phyloP scores from a whole-genome alignment of 306 rosid species.

The Prunus mongolica region DNA sequence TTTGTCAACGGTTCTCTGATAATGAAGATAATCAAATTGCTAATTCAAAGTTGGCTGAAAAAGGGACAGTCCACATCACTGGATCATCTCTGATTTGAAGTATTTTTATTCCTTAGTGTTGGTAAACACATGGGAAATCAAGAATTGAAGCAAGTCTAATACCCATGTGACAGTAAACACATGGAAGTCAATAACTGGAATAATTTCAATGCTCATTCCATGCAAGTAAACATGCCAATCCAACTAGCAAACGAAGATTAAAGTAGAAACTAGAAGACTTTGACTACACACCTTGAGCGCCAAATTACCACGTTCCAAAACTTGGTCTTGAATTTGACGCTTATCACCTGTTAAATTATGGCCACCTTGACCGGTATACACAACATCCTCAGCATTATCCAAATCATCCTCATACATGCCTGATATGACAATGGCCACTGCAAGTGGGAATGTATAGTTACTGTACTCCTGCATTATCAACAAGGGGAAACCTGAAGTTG shows the following conservation, averaged over 20 bases:
- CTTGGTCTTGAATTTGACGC: slow-evolving; percentile 76
- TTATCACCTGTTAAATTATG: slow-evolving; percentile 81
- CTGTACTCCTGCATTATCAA: slow-evolving; percentile 42
- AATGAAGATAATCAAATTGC: too few species aligned
- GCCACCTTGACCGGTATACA: slow-evolving; percentile 99
- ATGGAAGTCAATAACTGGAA: neutral
- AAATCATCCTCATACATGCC: slow-evolving; percentile 97
- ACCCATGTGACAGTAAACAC: neutral
- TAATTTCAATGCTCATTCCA: too few species aligned
- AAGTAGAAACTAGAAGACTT: neutral
- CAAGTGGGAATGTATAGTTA: slow-evolving; percentile 57
- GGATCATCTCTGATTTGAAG: neutral
- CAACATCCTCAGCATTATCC: slow-evolving; percentile 89
- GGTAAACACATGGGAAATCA: neutral
- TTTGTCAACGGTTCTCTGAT: too few species aligned
- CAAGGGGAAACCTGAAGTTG: neutral
- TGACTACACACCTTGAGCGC: slow-evolving; percentile 77
- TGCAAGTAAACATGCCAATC: neutral
- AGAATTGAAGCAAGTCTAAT: too few species aligned
- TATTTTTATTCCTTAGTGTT: neutral
- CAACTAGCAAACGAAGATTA: neutral
- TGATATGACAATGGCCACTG: slow-evolving; percentile 85
- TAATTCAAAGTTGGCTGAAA: neutral
- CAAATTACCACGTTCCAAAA: slow-evolving; percentile 75
- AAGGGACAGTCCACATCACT: neutral